phyloP scores from a whole-genome alignment of 164 flowering plant genomes.

The Dillenia turbinata region DNA sequence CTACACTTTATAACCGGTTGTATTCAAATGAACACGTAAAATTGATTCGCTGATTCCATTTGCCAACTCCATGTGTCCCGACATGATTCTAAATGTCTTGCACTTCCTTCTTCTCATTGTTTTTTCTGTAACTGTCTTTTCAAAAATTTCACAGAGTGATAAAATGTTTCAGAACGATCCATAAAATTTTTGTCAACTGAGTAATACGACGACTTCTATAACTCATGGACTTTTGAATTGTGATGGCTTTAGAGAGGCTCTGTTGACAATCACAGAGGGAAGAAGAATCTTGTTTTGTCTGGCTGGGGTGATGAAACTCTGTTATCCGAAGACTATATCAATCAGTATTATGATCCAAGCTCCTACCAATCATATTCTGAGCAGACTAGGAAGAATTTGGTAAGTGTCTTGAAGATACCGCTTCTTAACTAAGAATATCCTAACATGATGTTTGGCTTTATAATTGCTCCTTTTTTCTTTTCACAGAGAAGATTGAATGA shows the following conservation, averaged over 20 bases:
- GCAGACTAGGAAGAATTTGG: conserved; percentile 80
- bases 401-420: conserved; percentile 16
- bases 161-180: too few species aligned
- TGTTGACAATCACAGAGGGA: conserved; percentile 63
- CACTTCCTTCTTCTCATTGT: too few species aligned
- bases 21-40: too few species aligned
- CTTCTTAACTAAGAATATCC: not conserved
- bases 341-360: conserved; percentile 57
- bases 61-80: too few species aligned
- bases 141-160: too few species aligned
- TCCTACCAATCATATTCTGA: conserved; percentile 60
- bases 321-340: conserved; percentile 52
- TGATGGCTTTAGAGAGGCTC: conserved; percentile 36
- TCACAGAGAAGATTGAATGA: conserved; percentile 78
- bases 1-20: too few species aligned
- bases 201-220: not conserved
- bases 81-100: too few species aligned
- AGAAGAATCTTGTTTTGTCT: conserved; percentile 77
- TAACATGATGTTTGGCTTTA: not conserved
- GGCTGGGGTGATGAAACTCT: conserved; percentile 83
- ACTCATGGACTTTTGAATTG: conserved; percentile 11
- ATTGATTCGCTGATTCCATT: too few species aligned
- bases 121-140: too few species aligned
- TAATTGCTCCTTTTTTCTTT: conserved; percentile 3
- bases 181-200: too few species aligned